Evolutionary conservation across 305 asterid species (phyloP).

Genomic region (Fraxinus angustifolia): DNA sequence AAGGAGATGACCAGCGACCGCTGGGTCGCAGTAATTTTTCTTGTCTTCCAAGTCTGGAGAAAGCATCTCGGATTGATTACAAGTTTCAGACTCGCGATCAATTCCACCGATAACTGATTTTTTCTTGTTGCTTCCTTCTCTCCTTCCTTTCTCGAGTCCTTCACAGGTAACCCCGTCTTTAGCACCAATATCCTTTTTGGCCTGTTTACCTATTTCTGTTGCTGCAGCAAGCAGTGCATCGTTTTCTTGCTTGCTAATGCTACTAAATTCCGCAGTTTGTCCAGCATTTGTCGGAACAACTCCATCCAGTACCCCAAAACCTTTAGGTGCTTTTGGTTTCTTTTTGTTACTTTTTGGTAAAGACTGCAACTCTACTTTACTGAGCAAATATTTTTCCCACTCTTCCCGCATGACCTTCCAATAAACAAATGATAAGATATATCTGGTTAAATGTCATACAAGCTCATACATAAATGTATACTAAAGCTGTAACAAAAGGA

Average conservation of each 20-base stretch:
- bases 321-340: conserved; percentile 78
- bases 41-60: conserved; percentile 35
- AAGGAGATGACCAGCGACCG: conserved; percentile 30
- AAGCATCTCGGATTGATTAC: conserved; percentile 32
- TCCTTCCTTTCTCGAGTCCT: conserved; percentile 41
- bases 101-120: conserved; percentile 31
- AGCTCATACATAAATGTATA: background rate
- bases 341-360: conserved; percentile 71
- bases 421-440: conserved; percentile 6
- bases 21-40: conserved; percentile 21
- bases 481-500: background rate
- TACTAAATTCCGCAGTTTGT: conserved; percentile 65
- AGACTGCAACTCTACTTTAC: conserved; percentile 88
- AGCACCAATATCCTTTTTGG: conserved; percentile 37
- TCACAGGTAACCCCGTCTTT: conserved; percentile 37
- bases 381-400: conserved; percentile 87
- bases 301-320: conserved; percentile 89
- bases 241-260: conserved; percentile 80
- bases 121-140: conserved; percentile 46
- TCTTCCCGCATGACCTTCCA: conserved; percentile 82
- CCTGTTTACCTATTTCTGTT: conserved; percentile 53
- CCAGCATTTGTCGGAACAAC: conserved; percentile 56
- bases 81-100: conserved; percentile 42
- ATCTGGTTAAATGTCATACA: conserved; percentile 14
- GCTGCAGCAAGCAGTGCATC: conserved; percentile 90